phyloP scores from a whole-genome alignment of 176 grass and related monocot species.

The Themeda triandra region DNA sequence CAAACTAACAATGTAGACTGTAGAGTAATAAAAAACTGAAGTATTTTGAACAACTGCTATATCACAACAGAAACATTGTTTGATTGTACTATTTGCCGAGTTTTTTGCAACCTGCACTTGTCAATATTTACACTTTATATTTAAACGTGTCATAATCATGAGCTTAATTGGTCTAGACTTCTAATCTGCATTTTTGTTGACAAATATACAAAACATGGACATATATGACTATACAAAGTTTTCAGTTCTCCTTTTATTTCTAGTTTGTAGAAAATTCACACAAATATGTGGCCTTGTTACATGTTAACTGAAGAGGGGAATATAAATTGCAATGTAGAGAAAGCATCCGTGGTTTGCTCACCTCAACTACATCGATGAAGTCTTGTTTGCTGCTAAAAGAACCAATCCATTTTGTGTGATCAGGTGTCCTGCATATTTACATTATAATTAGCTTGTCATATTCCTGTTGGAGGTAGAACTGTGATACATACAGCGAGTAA shows the following conservation, averaged over 20 bases:
- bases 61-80: background rate
- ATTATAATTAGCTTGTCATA: background rate
- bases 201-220: background rate
- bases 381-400: constrained; percentile 89
- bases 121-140: background rate
- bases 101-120: no score
- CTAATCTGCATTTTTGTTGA: background rate
- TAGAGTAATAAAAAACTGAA: no score
- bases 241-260: background rate
- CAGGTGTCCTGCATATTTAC: constrained; percentile 60
- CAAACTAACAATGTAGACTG: background rate
- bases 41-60: background rate
- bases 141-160: background rate
- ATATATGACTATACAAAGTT: background rate
- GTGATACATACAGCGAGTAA: background rate
- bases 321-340: background rate
- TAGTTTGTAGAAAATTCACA: background rate
- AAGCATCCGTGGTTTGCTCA: constrained; percentile 19
- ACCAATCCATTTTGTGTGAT: constrained; percentile 98
- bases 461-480: background rate
- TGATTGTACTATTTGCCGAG: no score
- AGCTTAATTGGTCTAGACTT: background rate
- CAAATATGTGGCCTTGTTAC: background rate
- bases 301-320: background rate
- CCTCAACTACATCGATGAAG: constrained; percentile 92